These are phyloP conservation scores for Dichotomocladium elegans DNA, from an alignment of 371 early-diverging fungal species.

Conservation along the genomic window DNA sequence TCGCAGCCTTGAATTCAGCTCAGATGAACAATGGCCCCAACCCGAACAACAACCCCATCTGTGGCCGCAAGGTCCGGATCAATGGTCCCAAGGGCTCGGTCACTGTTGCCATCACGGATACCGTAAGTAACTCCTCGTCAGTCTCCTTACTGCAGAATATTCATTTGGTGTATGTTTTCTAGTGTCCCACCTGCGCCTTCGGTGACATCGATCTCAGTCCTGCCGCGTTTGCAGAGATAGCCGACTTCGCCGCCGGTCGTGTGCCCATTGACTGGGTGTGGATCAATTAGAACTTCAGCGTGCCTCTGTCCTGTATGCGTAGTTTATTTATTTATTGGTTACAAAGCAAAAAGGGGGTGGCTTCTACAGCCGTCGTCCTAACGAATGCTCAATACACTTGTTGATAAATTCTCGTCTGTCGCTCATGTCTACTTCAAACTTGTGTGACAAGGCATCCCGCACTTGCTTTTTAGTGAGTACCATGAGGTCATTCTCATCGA, in stretches of 20 bases:
- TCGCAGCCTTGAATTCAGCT: conserved; percentile 33
- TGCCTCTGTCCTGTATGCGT: too few relatives aligned
- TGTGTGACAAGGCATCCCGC: conserved; percentile 67
- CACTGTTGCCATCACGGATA: conserved; percentile 22
- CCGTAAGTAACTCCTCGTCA: conserved; percentile 8
- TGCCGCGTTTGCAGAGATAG: conserved; percentile 38
- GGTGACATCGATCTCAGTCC: conserved; percentile 40
- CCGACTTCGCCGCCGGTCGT: conserved; percentile 25
- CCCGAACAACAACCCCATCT: conserved; percentile 37
- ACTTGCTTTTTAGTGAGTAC: conserved; percentile 83
- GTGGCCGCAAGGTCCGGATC: conserved; percentile 18
- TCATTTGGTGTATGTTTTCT: conserved; percentile 4
- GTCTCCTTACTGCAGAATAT: conserved; percentile 1
- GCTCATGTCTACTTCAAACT: conserved; percentile 81
- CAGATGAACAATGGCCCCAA: conserved; percentile 32
- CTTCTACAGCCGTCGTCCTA: not conserved
- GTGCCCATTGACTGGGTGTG: conserved; percentile 36
- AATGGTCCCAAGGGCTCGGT: conserved; percentile 28
- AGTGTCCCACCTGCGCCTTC: conserved; percentile 9
- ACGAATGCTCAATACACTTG: conserved; percentile 65
- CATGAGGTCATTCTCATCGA: conserved; percentile 73
- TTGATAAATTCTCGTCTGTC: conserved; percentile 86
- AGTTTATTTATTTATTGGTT: too few relatives aligned
- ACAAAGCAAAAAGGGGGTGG: too few relatives aligned
- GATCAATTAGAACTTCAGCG: conserved; percentile 10